phyloP scores from a whole-genome alignment of 2,329 filamentous ascomycete genomes.

The Microcyclospora pomicola region DNA sequence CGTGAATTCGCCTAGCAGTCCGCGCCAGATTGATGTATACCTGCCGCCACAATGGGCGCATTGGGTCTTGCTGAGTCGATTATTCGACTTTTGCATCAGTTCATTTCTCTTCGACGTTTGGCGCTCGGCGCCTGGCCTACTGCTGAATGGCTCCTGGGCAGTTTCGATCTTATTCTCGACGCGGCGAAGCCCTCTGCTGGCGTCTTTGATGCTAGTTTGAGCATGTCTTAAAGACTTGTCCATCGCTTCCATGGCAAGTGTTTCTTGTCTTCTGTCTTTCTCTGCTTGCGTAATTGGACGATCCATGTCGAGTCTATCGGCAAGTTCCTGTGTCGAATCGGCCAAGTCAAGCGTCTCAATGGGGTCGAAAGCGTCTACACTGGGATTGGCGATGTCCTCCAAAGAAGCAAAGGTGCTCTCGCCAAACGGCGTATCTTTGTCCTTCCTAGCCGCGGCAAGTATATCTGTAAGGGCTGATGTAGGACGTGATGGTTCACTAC shows the following conservation, averaged over 20 bases:
- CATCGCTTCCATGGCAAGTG: slow-evolving; percentile 28
- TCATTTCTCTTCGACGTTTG: background rate
- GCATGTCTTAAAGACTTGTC: slow-evolving; percentile 27
- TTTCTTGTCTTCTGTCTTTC: slow-evolving; percentile 28
- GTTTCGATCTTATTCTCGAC: slow-evolving; percentile 28
- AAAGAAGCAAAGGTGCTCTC: slow-evolving; percentile 36
- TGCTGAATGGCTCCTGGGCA: background rate
- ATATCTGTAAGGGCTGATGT: slow-evolving; percentile 27
- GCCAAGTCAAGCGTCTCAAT: slow-evolving; percentile 10
- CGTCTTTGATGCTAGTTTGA: slow-evolving; percentile 30
- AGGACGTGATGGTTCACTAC: slow-evolving; percentile 10
- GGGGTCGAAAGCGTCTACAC: slow-evolving; percentile 13
- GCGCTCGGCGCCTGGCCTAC: background rate
- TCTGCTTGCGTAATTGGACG: slow-evolving; percentile 25
- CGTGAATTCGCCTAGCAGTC: slow-evolving; percentile 18
- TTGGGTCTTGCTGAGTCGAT: background rate
- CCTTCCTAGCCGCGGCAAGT: slow-evolving; percentile 23
- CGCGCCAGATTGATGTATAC: slow-evolving; percentile 15
- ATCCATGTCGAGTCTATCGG: slow-evolving; percentile 1
- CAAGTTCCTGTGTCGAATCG: slow-evolving; percentile 1
- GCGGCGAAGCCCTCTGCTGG: slow-evolving; percentile 28
- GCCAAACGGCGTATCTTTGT: slow-evolving; percentile 22
- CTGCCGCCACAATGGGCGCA: slow-evolving; percentile 15
- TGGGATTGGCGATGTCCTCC: slow-evolving; percentile 29
- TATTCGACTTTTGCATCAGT: background rate